Percentiles rank a stretch among this genome's conserved stretches.
Conservation (phyloP, 2,329 filamentous ascomycete species). For the Fulvia fulva region DNA sequence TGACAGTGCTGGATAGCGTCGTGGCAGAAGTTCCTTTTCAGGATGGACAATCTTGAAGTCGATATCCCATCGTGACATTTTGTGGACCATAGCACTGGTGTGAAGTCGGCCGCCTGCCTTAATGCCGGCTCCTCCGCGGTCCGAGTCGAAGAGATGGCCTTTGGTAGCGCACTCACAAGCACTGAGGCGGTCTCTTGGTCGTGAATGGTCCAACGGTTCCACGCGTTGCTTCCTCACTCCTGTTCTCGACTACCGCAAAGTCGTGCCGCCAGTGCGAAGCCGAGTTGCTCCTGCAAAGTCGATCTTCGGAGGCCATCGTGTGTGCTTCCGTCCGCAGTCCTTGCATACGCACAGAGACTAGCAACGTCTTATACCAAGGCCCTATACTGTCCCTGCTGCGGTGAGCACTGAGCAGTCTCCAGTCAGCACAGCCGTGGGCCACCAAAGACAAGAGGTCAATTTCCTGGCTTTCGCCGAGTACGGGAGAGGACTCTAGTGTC, state of each 20-base stretch:
- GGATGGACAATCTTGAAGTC: neutral
- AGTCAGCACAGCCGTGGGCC: neutral
- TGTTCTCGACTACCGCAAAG: too few relatives aligned
- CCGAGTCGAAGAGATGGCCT: neutral
- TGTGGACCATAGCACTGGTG: neutral
- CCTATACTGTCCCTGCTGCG: neutral
- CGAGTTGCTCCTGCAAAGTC: neutral
- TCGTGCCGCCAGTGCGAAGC: neutral
- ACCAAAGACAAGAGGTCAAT: neutral
- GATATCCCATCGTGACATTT: too few relatives aligned
- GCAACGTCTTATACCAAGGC: neutral
- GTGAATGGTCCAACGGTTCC: neutral
- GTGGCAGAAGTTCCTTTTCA: neutral
- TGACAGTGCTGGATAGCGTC: neutral
- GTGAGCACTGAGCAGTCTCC: too few relatives aligned
- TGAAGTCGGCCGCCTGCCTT: neutral
- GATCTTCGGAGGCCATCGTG: neutral
- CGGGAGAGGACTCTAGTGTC: neutral
- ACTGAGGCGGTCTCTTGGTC: neutral
- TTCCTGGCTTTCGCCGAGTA: conserved; percentile 2
- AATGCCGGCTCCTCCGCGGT: neutral
- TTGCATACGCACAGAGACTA: neutral
- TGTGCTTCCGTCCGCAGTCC: neutral
- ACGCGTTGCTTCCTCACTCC: neutral
- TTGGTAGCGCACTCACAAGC: neutral